These are phyloP conservation scores for Fragilaria radians DNA, from an alignment of 108 stramenopile species.

Conservation along the genomic window DNA sequence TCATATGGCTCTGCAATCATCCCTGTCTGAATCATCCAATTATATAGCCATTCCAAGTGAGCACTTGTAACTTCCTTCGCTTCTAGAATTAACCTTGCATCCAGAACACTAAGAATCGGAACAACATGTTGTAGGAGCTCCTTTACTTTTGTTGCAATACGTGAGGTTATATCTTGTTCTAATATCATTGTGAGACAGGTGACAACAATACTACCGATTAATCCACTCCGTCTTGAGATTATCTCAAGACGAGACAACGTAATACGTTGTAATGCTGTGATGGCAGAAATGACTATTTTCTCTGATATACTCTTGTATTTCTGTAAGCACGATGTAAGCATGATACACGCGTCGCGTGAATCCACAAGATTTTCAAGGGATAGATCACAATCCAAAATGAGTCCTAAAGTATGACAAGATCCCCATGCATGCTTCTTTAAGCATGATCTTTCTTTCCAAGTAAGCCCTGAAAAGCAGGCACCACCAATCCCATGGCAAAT, in stretches of 20 bases:
- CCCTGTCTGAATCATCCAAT: slow-evolving; percentile 29
- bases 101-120: slow-evolving; percentile 8
- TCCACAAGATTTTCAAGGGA: not conserved
- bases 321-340: slow-evolving; percentile 11
- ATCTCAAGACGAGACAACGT: not conserved
- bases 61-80: not conserved
- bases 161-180: not conserved
- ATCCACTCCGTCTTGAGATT: slow-evolving; percentile 1
- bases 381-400: slow-evolving; percentile 9
- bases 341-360: not conserved
- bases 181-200: slow-evolving; percentile 4
- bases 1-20: slow-evolving; percentile 23
- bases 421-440: slow-evolving; percentile 77
- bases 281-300: slow-evolving; percentile 25
- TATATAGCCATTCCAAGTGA: slow-evolving; percentile 20
- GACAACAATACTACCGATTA: slow-evolving; percentile 16
- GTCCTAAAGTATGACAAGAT: slow-evolving; percentile 37
- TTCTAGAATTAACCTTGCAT: slow-evolving; percentile 12
- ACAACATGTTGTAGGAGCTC: slow-evolving; percentile 14
- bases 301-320: slow-evolving; percentile 5
- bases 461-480: slow-evolving; percentile 10
- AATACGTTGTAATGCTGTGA: slow-evolving; percentile 15
- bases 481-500: slow-evolving; percentile 1
- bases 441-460: slow-evolving; percentile 64
- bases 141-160: not conserved